Evolutionary conservation across 352 stramenopile species (phyloP).

Genomic region (Plasmopara viticola): DNA sequence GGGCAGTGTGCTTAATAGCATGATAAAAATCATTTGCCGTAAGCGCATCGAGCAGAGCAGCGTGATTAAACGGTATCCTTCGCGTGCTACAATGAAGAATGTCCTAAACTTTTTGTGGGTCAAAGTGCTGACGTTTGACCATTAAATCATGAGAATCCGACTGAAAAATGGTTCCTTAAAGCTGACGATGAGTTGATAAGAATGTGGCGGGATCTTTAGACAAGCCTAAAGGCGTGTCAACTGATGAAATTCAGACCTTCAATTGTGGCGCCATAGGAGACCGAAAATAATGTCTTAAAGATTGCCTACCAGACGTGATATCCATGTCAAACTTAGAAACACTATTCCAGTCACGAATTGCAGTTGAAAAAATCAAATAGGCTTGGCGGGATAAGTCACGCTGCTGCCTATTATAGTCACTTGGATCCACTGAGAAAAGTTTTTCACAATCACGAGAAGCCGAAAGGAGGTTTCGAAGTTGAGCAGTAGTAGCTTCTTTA

Average conservation of each 20-base stretch:
- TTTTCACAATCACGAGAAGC: background rate
- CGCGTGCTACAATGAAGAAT: background rate
- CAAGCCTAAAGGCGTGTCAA: constrained; percentile 4
- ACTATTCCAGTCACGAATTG: no score
- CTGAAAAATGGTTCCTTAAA: constrained; percentile 5
- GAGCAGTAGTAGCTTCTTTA: constrained; percentile 1
- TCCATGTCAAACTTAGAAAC: no score
- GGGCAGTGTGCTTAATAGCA: background rate
- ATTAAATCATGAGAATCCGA: constrained; percentile 2
- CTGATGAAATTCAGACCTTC: constrained; percentile 2
- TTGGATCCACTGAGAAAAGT: background rate
- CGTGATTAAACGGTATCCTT: background rate
- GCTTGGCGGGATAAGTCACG: no score
- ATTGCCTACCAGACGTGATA: background rate
- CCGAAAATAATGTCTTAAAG: no score
- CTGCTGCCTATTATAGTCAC: constrained; percentile 1
- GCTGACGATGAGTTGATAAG: background rate
- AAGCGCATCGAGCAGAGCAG: no score
- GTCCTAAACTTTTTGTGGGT: background rate
- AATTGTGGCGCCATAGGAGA: background rate
- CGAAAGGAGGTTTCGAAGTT: background rate
- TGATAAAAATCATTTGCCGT: background rate
- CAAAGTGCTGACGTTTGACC: no score
- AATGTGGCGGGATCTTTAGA: constrained; percentile 1
- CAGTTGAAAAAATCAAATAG: no score